Conservation (phyloP, 768 basidiomycete species). For the Podaxis mareebaensis region DNA sequence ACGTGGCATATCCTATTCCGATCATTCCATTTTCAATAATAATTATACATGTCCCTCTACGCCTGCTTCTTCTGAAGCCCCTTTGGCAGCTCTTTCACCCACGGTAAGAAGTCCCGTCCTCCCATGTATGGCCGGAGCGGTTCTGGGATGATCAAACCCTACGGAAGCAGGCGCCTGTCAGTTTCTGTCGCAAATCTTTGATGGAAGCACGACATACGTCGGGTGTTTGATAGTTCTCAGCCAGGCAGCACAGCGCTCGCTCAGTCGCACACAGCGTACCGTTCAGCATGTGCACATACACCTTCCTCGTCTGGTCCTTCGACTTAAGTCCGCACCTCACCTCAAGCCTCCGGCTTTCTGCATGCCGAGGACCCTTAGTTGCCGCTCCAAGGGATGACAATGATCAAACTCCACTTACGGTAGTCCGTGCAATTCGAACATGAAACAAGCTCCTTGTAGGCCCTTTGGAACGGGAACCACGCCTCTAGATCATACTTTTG, state of each 20-base stretch:
- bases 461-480: conserved; percentile 98
- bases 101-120: conserved; percentile 87
- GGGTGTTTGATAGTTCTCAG: conserved; percentile 98
- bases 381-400: background rate
- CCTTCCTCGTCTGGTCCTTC: conserved; percentile 86
- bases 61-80: conserved; percentile 70
- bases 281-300: conserved; percentile 99
- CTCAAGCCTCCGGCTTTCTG: conserved; percentile 92
- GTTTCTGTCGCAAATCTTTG: conserved; percentile 6
- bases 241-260: conserved; percentile 93
- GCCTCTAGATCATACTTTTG: conserved; percentile 99
- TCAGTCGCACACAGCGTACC: conserved; percentile 97
- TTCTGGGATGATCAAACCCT: conserved; percentile 92
- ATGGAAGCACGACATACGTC: conserved; percentile 57
- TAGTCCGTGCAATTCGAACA: conserved; percentile 99
- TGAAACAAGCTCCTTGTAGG: conserved; percentile 96
- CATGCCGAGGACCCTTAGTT: conserved; percentile 3
- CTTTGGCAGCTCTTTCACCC: conserved; percentile 81
- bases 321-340: conserved; percentile 90
- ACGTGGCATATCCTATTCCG: conserved; percentile 15
- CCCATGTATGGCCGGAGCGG: conserved; percentile 94
- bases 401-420: conserved; percentile 57
- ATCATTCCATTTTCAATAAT: background rate
- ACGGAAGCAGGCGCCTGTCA: conserved; percentile 14
- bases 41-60: conserved; percentile 20